Conservation (phyloP, 768 basidiomycete genomes). For the Tricholoma sp. region DNA sequence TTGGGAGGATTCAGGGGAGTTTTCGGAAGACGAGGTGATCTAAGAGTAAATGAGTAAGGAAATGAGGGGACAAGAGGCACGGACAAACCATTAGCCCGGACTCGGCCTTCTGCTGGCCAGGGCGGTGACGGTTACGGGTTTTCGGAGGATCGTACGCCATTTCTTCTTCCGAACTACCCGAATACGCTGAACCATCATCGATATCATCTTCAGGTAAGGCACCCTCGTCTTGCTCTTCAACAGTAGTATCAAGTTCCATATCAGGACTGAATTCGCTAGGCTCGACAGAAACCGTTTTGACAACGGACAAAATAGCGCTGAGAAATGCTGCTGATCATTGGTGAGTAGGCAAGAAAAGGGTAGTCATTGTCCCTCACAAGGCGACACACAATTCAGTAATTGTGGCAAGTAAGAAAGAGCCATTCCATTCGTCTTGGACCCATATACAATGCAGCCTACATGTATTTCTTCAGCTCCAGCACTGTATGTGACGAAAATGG, state of each 20-base stretch:
- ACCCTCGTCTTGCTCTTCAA: constrained; percentile 11
- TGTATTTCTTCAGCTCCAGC: too few relatives aligned
- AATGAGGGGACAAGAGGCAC: neutral
- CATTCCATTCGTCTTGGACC: too few relatives aligned
- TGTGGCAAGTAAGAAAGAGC: too few relatives aligned
- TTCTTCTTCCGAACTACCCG: too few relatives aligned
- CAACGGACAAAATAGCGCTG: constrained; percentile 15
- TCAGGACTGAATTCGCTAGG: constrained; percentile 9
- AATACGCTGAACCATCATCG: too few relatives aligned
- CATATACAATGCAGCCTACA: too few relatives aligned
- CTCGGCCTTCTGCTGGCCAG: neutral
- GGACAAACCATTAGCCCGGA: neutral
- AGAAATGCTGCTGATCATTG: constrained; percentile 15
- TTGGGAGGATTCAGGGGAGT: neutral
- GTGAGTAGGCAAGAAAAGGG: constrained; percentile 17
- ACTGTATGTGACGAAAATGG: too few relatives aligned
- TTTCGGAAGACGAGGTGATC: neutral
- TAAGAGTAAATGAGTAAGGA: neutral
- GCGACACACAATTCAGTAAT: too few relatives aligned
- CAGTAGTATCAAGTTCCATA: constrained; percentile 15
- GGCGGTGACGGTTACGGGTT: neutral
- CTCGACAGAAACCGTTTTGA: constrained; percentile 10
- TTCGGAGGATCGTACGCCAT: too few relatives aligned
- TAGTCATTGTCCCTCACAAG: constrained; percentile 16
- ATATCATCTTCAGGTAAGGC: too few relatives aligned